phyloP scores from a whole-genome alignment of 176 grass and related monocot genomes.

The Dendrocalamus sinicus region DNA sequence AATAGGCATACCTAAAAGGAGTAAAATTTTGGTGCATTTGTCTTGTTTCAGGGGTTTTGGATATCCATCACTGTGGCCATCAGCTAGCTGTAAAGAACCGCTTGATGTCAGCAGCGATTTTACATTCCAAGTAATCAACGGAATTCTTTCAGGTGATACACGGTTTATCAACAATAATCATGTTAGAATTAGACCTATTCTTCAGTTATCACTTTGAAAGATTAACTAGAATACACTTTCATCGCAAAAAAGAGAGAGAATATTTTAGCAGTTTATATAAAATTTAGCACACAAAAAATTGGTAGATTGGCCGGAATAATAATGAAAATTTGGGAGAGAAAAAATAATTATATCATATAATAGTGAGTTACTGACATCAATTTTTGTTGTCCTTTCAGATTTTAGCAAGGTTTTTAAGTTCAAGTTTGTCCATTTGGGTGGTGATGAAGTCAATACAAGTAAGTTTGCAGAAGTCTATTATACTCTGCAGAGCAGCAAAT shows the following conservation, averaged over 20 bases:
- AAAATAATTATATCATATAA: not conserved
- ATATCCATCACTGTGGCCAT: conserved; percentile 88
- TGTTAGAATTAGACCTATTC: not conserved
- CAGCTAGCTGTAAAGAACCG: conserved; percentile 71
- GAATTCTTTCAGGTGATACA: conserved; percentile 91
- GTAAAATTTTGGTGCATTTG: not conserved
- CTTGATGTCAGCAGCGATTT: conserved; percentile 89
- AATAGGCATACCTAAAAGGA: not conserved
- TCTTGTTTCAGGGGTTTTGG: conserved; percentile 69
- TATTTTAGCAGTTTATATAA: not conserved
- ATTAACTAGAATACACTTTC: not conserved
- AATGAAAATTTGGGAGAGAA: not conserved
- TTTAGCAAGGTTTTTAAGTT: conserved; percentile 98
- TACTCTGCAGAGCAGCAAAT: not conserved
- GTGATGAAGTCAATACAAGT: conserved; percentile 94
- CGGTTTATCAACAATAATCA: conserved; percentile 12
- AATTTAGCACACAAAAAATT: not conserved
- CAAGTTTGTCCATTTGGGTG: conserved; percentile 95
- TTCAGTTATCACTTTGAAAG: not conserved
- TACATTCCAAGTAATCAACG: conserved; percentile 84
- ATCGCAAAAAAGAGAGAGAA: not conserved
- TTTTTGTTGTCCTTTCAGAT: conserved; percentile 65
- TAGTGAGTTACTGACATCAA: not conserved
- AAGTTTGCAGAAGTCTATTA: conserved; percentile 36
- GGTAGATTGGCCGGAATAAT: not conserved